phyloP scores from a whole-genome alignment of 768 basidiomycete genomes.

The Phlebiopsis gigantea region DNA sequence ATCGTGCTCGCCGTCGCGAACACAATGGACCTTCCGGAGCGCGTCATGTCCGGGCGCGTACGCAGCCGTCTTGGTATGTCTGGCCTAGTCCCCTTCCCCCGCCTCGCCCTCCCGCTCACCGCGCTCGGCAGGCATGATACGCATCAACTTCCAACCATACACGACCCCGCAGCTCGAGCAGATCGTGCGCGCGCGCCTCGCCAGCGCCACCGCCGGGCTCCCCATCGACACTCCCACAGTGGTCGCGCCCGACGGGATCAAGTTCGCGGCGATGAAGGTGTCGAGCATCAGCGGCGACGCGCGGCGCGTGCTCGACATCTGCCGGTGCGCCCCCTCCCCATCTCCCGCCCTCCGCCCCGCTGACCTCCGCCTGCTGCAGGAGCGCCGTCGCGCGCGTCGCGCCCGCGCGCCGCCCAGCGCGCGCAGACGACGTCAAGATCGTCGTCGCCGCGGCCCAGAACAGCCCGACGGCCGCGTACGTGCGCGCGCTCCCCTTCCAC shows the following conservation, averaged over 20 bases:
- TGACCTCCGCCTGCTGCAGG: not conserved
- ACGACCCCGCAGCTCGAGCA: constrained; percentile 68
- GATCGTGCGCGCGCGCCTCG: constrained; percentile 83
- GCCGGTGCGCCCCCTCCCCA: constrained; percentile 46
- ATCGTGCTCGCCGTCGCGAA: constrained; percentile 97
- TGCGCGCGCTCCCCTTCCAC: constrained; percentile 80
- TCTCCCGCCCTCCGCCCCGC: not conserved
- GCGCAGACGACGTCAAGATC: constrained; percentile 65
- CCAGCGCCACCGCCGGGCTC: constrained; percentile 48
- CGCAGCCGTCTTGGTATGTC: constrained; percentile 80
- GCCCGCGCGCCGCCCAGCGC: constrained; percentile 44
- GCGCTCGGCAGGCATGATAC: constrained; percentile 69
- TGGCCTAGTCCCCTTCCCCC: not conserved
- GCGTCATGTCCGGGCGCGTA: constrained; percentile 89
- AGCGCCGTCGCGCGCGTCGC: constrained; percentile 65
- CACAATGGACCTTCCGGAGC: constrained; percentile 95
- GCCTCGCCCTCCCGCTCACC: not conserved
- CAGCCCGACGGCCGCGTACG: constrained; percentile 80
- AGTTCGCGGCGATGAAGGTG: constrained; percentile 77
- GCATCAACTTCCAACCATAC: constrained; percentile 92
- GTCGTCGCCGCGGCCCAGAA: constrained; percentile 87
- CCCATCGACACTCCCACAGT: constrained; percentile 45
- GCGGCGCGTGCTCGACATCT: constrained; percentile 87
- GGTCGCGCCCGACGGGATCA: constrained; percentile 67
- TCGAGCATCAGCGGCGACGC: constrained; percentile 90